Evolutionary conservation across 2,329 filamentous ascomycete genomes (phyloP), one percentile per base, ranked within the genome.

Genomic region (Arthroderma sp.): DNA sequence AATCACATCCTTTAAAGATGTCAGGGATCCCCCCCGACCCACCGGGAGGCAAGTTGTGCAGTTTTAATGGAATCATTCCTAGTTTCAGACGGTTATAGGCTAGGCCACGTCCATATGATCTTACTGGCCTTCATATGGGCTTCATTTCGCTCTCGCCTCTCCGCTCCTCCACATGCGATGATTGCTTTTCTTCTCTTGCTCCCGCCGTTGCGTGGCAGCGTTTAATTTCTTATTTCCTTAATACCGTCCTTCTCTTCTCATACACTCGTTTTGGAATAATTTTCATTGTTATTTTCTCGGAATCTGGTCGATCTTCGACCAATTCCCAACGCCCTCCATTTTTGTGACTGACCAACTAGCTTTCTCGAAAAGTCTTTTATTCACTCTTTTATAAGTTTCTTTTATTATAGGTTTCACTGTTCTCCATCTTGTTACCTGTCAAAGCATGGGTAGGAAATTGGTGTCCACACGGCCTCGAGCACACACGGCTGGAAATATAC

Each of bases 391-490:
- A 42, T 42, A 32, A 29, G 9, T 42, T 27, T 38, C 22, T 29
- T 45, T 40, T 11, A 22, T 29, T 8, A 31, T 22, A 22, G 15
- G 15, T 22, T 22, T 22, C 15, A 22, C 15, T 3, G 15, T 22
- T 22, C 15, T 22, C 15, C 15, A 11, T 4, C 11, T 30, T 11
- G 9, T 27, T 10, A 9, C 15, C n/a, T 8, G 11, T 29, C 37
- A 8, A 22, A 36, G n/a, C 27, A 65, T 65, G 58, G 54, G 58
- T 6, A 54, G 47, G 48, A 52, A 56, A 38, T 49, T 55, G 4
- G 60, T 62, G 29, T 45, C 54, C 31, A 56, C 55, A 38, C 60
- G 54, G 47, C 53, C 58, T 10, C 61, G 56, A 32, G 52, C 54
- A 32, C 46, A 53, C 15, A 56, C 58, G 8, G 11, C 32, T 34